Evolutionary conservation across 208 protist species (phyloP).

Genomic region (Strigomonas culicis): DNA sequence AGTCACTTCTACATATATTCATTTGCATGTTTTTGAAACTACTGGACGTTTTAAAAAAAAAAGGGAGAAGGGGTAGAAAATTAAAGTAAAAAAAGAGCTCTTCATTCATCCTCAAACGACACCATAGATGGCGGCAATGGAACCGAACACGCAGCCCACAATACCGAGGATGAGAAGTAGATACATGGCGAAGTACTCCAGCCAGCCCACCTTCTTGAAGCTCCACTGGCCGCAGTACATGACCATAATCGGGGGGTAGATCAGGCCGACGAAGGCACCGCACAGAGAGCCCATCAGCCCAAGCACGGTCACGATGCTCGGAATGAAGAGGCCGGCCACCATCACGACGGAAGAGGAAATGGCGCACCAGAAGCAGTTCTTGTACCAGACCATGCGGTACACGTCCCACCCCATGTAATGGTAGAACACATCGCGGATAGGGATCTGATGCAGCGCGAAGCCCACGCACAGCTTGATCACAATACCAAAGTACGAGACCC

Average conservation of each 20-base stretch:
- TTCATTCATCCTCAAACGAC: slow-evolving; percentile 14
- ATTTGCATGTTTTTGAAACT: not conserved
- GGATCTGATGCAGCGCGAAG: slow-evolving; percentile 54
- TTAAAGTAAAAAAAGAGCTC: too few species aligned
- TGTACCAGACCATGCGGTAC: slow-evolving; percentile 45
- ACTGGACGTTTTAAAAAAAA: not conserved
- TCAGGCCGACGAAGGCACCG: slow-evolving; percentile 64
- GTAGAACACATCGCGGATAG: slow-evolving; percentile 59
- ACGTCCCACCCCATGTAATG: slow-evolving; percentile 44
- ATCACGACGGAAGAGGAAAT: slow-evolving; percentile 21
- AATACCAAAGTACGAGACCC: slow-evolving; percentile 54
- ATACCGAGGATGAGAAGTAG: slow-evolving; percentile 52
- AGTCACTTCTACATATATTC: too few species aligned
- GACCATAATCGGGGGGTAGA: slow-evolving; percentile 58
- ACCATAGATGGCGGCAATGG: slow-evolving; percentile 40
- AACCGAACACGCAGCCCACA: slow-evolving; percentile 57
- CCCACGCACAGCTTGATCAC: slow-evolving; percentile 72
- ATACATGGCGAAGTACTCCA: slow-evolving; percentile 49
- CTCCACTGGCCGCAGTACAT: slow-evolving; percentile 63
- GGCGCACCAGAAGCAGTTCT: slow-evolving; percentile 34
- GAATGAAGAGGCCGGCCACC: slow-evolving; percentile 65
- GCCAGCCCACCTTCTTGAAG: slow-evolving; percentile 23
- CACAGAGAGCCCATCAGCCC: slow-evolving; percentile 42
- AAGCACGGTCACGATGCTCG: slow-evolving; percentile 64
- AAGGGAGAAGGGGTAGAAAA: not conserved